Conservation (phyloP, 1,139 yeast genomes). For the Hyphopichia burtonii region DNA sequence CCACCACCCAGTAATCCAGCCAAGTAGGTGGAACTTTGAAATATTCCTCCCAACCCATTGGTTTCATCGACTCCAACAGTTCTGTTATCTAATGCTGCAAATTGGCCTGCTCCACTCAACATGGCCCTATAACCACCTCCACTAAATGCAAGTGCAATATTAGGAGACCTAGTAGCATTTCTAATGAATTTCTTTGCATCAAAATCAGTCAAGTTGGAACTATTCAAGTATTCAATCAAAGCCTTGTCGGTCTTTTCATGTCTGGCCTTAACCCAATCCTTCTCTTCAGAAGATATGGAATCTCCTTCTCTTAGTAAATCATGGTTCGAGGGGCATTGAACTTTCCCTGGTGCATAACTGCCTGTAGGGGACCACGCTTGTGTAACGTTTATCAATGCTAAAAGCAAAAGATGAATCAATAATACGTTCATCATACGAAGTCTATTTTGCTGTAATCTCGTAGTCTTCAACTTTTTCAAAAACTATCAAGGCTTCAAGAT, state of each 20-base stretch:
- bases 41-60: slow-evolving; percentile 38
- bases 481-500: too few species aligned
- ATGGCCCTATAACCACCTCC: slow-evolving; percentile 96
- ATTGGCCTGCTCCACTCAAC: slow-evolving; percentile 85
- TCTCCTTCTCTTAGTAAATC: slow-evolving; percentile 36
- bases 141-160: slow-evolving; percentile 73
- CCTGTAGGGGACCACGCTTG: slow-evolving; percentile 56
- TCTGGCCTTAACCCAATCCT: slow-evolving; percentile 44
- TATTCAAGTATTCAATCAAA: slow-evolving; percentile 52
- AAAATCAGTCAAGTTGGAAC: slow-evolving; percentile 60
- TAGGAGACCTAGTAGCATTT: slow-evolving; percentile 31
- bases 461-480: too few species aligned
- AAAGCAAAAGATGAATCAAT: not conserved
- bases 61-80: slow-evolving; percentile 52
- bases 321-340: slow-evolving; percentile 49
- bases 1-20: slow-evolving; percentile 42
- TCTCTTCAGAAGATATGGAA: slow-evolving; percentile 36
- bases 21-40: slow-evolving; percentile 38
- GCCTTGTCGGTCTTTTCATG: slow-evolving; percentile 53
- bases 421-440: not conserved
- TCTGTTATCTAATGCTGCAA: slow-evolving; percentile 77
- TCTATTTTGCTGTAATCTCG: too few species aligned
- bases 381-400: not conserved
- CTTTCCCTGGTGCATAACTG: slow-evolving; percentile 64
- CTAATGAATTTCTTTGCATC: slow-evolving; percentile 49